Percentiles rank a stretch among this genome's conserved stretches.
Conservation (phyloP, 768 basidiomycete genomes). For the Lactifluus piperatus region DNA sequence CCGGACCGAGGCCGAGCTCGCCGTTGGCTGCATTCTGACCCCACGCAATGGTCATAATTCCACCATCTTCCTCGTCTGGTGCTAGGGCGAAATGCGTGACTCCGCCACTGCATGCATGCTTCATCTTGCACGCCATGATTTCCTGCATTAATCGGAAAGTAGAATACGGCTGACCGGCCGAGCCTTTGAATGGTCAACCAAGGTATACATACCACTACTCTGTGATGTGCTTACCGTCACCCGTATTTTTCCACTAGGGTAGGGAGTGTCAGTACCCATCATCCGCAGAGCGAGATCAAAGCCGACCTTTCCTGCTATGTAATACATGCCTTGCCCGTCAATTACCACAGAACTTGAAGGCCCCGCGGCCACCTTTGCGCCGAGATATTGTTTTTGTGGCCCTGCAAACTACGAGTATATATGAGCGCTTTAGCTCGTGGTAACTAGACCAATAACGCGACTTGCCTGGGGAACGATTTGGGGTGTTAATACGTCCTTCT, state of each 20-base stretch:
- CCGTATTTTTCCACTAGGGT: constrained; percentile 84
- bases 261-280: neutral
- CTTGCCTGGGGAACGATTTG: constrained; percentile 73
- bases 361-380: constrained; percentile 60
- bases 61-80: constrained; percentile 60
- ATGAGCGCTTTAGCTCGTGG: neutral
- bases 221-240: constrained; percentile 55
- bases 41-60: constrained; percentile 74
- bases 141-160: constrained; percentile 83
- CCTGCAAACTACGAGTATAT: constrained; percentile 58
- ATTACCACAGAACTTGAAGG: constrained; percentile 78
- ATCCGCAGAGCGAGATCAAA: neutral
- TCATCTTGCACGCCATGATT: constrained; percentile 79
- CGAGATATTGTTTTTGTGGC: constrained; percentile 54
- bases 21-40: constrained; percentile 84
- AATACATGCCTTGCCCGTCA: constrained; percentile 81
- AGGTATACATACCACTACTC: neutral
- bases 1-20: constrained; percentile 73
- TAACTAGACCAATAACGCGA: neutral
- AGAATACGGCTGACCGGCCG: constrained; percentile 83
- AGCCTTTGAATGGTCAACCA: constrained; percentile 41
- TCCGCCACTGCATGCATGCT: constrained; percentile 64
- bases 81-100: constrained; percentile 82
- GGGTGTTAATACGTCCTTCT: constrained; percentile 72
- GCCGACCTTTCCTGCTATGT: constrained; percentile 70